A percentile compares a stretch with the other conserved stretches of the same genome.
Conservation (phyloP, 106 monocot genomes). For the Phalaenopsis aphrodite region DNA sequence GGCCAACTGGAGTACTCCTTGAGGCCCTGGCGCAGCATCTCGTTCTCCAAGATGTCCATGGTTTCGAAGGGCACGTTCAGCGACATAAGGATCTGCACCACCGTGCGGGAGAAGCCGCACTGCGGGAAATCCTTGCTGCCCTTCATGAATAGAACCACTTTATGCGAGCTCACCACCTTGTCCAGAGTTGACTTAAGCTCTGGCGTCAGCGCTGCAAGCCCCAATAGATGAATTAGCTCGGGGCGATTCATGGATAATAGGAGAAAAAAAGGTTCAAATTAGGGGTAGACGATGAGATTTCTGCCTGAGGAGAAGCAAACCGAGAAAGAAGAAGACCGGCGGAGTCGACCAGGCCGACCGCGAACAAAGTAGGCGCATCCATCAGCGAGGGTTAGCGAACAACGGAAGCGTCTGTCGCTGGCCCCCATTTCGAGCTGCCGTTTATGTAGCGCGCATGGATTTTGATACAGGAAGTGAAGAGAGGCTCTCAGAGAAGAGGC, state of each 20-base stretch:
- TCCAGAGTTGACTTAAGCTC: slow-evolving; percentile 69
- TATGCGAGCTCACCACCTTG: slow-evolving; percentile 64
- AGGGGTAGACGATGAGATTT: neutral
- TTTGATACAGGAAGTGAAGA: neutral
- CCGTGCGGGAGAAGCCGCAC: slow-evolving; percentile 88
- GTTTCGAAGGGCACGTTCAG: slow-evolving; percentile 82
- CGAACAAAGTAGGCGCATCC: neutral
- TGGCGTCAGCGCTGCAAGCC: slow-evolving; percentile 40
- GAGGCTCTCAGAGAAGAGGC: neutral
- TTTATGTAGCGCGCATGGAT: neutral
- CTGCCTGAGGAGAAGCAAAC: slow-evolving; percentile 41
- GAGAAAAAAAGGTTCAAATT: neutral
- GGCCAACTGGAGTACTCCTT: slow-evolving; percentile 98
- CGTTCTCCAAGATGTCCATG: slow-evolving; percentile 71
- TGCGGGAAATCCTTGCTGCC: slow-evolving; percentile 90
- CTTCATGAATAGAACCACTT: slow-evolving; percentile 91
- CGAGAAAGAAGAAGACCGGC: neutral
- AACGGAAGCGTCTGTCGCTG: neutral
- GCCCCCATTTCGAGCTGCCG: neutral
- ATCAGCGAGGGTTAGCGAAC: neutral
- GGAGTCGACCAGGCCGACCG: neutral
- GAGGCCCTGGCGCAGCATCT: slow-evolving; percentile 64
- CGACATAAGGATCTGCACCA: slow-evolving; percentile 74
- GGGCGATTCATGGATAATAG: neutral
- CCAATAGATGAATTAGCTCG: neutral